These are phyloP conservation scores for Cryphonectria parasitica DNA, from an alignment of 2,329 filamentous ascomycete genomes.

Conservation along the genomic window DNA sequence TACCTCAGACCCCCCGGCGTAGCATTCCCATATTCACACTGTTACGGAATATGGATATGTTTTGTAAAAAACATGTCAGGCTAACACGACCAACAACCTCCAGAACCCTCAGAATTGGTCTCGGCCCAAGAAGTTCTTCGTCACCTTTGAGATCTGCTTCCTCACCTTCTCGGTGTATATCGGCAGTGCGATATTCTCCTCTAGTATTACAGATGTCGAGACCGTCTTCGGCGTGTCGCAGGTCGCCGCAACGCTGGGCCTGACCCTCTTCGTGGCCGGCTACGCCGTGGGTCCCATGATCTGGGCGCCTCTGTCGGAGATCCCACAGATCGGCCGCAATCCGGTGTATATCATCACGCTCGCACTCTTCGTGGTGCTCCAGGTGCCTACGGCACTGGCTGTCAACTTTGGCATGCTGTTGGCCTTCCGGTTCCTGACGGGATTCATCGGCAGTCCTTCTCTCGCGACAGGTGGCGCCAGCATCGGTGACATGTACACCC, in stretches of 20 bases:
- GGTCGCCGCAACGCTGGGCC: conserved; percentile 57
- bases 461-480: conserved; percentile 62
- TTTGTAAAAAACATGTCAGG: not conserved
- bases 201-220: conserved; percentile 52
- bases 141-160: conserved; percentile 36
- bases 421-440: conserved; percentile 65
- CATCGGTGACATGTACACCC: conserved; percentile 56
- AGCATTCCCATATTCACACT: not conserved
- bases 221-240: conserved; percentile 55
- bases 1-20: too few relatives aligned
- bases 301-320: conserved; percentile 69
- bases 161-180: conserved; percentile 63
- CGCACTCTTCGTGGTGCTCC: conserved; percentile 68
- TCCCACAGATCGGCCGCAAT: conserved; percentile 68
- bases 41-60: not conserved
- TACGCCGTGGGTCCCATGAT: conserved; percentile 67
- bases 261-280: conserved; percentile 66
- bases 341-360: conserved; percentile 70
- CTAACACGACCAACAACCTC: not conserved
- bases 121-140: conserved; percentile 42
- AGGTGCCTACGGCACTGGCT: conserved; percentile 65
- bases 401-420: conserved; percentile 66
- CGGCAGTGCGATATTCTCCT: conserved; percentile 51
- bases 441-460: conserved; percentile 68
- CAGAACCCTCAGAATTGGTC: conserved; percentile 45